Evolutionary conservation across 2,329 filamentous ascomycete species (phyloP), one percentile per base, ranked within the genome.

Genomic region (Setomelanomma holmii): DNA sequence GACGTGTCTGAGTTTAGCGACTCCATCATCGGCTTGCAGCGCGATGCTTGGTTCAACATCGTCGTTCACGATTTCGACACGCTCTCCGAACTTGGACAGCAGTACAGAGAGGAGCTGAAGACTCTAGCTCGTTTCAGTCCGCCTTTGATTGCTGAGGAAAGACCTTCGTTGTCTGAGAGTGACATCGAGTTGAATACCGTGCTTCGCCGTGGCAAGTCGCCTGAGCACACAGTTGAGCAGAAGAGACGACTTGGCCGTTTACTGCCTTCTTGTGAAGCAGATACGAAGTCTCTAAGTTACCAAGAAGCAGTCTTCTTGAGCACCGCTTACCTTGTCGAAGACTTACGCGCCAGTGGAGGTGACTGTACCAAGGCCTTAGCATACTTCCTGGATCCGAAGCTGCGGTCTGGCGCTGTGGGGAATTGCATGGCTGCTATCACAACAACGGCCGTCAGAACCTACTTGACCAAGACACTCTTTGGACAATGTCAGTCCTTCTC

Each of bases 1-100:
- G 89, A 93, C 45, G 87, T 93, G 52, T 65, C 75, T 17, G 69
- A 76, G 34, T 73, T 79, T 12, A 70, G 76, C 23, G 68, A 82
- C 24, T 69, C 68, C 5, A 85, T 86, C 6, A 84, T 89, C 55
- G 84, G 86, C 21, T 78, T 96, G 50, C 84, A 95, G 61, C 87
- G 93, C 45, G 93, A 99, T 79, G 91, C 91, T 4, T 99, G 95
- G 95, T 98, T 97, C 78, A 99, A 99, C 67, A 91, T 98, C 56
- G 90, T 93, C 19, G 89, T 96, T 0, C 95, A 99, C 72, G 95
- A 93, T 4, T 96, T 98, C 71, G 88, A 87, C 8, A 82, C 89
- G 10, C 84, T 84, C 14, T 93, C 91, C 0, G 84, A 87, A 14
- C 84, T 89, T 48, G 90, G 88, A 16, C 88, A 87, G 69, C 84